Conservation (phyloP, 768 basidiomycete genomes). For the Psilocybe azurescens region DNA sequence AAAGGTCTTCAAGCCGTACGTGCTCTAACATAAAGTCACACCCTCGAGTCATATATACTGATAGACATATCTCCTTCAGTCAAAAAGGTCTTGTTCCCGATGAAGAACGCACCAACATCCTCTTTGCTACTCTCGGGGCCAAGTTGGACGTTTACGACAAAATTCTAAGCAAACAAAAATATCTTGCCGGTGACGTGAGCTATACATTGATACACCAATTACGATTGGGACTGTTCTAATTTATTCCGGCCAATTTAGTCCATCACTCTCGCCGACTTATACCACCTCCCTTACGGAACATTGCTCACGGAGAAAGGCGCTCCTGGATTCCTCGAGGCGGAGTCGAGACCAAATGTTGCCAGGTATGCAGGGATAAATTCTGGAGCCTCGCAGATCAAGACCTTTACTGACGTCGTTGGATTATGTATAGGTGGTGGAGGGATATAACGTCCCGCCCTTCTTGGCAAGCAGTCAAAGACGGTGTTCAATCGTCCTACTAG, state of each 20-base stretch:
- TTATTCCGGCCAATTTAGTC: background rate
- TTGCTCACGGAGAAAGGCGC: background rate
- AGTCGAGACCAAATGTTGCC: conserved; percentile 44
- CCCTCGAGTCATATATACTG: background rate
- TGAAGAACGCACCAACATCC: conserved; percentile 30
- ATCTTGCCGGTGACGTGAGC: conserved; percentile 61
- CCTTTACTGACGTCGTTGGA: too few relatives aligned
- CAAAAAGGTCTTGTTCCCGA: conserved; percentile 20
- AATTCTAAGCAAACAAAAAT: conserved; percentile 58
- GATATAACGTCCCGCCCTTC: conserved; percentile 20
- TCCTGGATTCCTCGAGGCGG: background rate
- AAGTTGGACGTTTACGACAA: conserved; percentile 57
- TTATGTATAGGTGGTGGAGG: conserved; percentile 8
- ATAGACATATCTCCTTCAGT: background rate
- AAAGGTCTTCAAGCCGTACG: conserved; percentile 58
- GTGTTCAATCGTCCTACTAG: background rate
- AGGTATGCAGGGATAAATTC: background rate
- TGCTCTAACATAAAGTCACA: background rate
- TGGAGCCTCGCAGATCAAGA: conserved; percentile 26
- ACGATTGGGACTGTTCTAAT: background rate
- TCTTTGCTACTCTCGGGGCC: conserved; percentile 32
- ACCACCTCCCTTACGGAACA: background rate
- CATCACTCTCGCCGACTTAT: background rate
- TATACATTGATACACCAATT: too few relatives aligned
- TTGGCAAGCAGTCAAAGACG: conserved; percentile 18